Percentiles rank a stretch among this genome's conserved stretches.
Evolutionary conservation across 176 grass and related monocot species (phyloP).

Genomic region (Miscanthus lutarioriparius): DNA sequence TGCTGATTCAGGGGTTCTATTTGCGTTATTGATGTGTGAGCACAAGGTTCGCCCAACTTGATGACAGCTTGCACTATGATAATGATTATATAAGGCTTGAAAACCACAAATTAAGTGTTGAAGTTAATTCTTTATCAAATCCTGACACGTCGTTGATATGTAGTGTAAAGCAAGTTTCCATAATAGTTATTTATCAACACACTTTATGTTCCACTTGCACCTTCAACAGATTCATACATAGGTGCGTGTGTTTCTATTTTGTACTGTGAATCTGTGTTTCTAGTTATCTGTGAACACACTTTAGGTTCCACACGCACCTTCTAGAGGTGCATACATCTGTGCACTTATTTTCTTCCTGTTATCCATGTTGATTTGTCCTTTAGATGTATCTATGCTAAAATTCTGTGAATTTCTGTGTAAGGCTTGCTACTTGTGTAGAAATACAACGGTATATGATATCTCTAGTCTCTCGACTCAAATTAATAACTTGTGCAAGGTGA

Average conservation of each 20-base stretch:
- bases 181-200: constrained; percentile 13
- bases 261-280: neutral
- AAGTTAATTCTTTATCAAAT: neutral
- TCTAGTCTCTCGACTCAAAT: neutral
- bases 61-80: neutral
- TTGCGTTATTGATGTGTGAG: constrained; percentile 93
- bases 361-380: constrained; percentile 17
- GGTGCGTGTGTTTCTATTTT: neutral
- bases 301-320: neutral
- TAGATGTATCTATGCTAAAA: constrained; percentile 19
- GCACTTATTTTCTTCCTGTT: neutral
- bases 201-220: neutral
- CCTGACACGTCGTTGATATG: neutral
- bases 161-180: neutral
- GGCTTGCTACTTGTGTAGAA: neutral
- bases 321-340: neutral
- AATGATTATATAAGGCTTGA: neutral
- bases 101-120: neutral
- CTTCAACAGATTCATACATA: constrained; percentile 14
- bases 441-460: neutral
- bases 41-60: constrained; percentile 70
- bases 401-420: constrained; percentile 3
- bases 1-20: constrained; percentile 92
- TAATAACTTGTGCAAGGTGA: neutral
- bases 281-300: constrained; percentile 1